Evolutionary conservation across 2,329 filamentous ascomycete species (phyloP).

Genomic region (Colletotrichum chlorophyti): DNA sequence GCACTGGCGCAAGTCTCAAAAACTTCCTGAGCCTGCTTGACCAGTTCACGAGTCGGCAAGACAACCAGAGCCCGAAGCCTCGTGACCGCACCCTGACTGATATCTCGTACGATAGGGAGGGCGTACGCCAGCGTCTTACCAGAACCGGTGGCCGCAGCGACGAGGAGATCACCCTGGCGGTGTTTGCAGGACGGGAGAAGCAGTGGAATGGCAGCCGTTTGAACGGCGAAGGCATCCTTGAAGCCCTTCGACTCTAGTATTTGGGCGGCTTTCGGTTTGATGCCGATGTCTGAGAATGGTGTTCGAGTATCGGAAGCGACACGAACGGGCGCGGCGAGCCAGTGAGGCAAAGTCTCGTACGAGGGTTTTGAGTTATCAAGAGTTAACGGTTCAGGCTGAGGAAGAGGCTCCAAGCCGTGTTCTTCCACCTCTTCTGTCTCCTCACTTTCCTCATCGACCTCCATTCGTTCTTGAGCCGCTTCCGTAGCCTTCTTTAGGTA

Average conservation of each 20-base stretch:
- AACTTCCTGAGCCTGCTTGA: constrained; percentile 82
- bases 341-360: constrained; percentile 81
- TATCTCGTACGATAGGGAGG: constrained; percentile 80
- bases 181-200: constrained; percentile 70
- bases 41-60: constrained; percentile 88
- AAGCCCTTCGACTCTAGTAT: constrained; percentile 74
- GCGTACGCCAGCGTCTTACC: constrained; percentile 95
- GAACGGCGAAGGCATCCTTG: constrained; percentile 77
- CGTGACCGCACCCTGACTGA: constrained; percentile 70
- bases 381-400: constrained; percentile 73
- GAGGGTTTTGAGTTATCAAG: constrained; percentile 65
- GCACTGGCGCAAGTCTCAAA: constrained; percentile 76
- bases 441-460: constrained; percentile 34
- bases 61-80: constrained; percentile 82
- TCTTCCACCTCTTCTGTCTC: constrained; percentile 49
- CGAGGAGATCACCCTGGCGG: constrained; percentile 78
- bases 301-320: constrained; percentile 66
- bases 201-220: constrained; percentile 80
- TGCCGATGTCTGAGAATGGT: constrained; percentile 69
- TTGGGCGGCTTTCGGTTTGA: constrained; percentile 65
- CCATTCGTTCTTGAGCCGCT: constrained; percentile 40
- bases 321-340: constrained; percentile 79
- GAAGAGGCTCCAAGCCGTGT: constrained; percentile 81
- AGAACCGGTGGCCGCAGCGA: constrained; percentile 93
- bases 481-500: constrained; percentile 57